phyloP scores from a whole-genome alignment of 805 yeast genomes.

The Phaffomyces opuntiae region DNA sequence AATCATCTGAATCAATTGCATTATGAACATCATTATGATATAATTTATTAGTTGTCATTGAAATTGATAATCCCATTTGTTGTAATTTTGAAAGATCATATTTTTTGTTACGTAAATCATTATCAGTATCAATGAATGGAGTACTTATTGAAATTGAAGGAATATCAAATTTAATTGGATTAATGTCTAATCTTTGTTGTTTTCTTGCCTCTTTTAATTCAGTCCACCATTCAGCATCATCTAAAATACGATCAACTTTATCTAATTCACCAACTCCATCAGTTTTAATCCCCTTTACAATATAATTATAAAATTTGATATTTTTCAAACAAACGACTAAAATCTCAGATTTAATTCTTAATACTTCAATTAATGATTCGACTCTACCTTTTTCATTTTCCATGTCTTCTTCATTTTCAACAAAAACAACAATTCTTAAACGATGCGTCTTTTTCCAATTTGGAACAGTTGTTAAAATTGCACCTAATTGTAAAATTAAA shows the following conservation, averaged over 20 bases:
- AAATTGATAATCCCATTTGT: conserved; percentile 69
- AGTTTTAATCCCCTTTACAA: conserved; percentile 78
- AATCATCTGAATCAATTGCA: conserved; percentile 23
- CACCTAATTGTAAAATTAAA: conserved; percentile 86
- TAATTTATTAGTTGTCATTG: conserved; percentile 60
- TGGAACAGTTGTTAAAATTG: conserved; percentile 87
- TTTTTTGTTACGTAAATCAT: conserved; percentile 22
- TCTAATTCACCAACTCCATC: conserved; percentile 34
- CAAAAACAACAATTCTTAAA: conserved; percentile 82
- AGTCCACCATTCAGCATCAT: conserved; percentile 82
- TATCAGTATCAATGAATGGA: conserved; percentile 16
- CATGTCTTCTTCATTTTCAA: conserved; percentile 67
- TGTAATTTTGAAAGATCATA: conserved; percentile 56
- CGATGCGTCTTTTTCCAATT: conserved; percentile 78
- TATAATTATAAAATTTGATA: conserved; percentile 60
- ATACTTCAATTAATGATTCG: conserved; percentile 53
- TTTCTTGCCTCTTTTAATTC: conserved; percentile 55
- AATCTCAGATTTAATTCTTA: conserved; percentile 81
- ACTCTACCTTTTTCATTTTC: conserved; percentile 64
- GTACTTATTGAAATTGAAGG: conserved; percentile 28
- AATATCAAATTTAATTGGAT: conserved; percentile 24
- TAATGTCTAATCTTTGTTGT: conserved; percentile 16
- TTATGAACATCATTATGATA: conserved; percentile 25
- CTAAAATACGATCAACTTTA: conserved; percentile 41
- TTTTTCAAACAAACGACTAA: conserved; percentile 60